These are phyloP conservation scores for Rhizoctonia solani DNA, from an alignment of 1,284 basidiomycete genomes.

Conservation along the genomic window DNA sequence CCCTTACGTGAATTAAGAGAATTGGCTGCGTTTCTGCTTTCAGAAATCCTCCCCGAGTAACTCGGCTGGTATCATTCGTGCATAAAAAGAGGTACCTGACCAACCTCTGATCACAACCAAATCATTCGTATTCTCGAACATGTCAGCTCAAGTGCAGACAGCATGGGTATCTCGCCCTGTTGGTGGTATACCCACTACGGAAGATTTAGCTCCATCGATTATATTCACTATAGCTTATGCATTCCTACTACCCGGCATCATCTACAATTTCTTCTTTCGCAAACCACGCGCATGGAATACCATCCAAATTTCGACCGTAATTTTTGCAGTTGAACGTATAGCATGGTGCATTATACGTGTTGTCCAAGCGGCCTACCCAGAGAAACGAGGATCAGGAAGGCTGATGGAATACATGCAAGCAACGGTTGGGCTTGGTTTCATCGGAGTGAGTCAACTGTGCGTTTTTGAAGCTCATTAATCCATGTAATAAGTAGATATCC, in stretches of 20 bases:
- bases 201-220: constrained; percentile 48
- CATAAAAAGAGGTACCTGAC: no score
- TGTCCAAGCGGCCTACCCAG: background rate
- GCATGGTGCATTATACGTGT: background rate
- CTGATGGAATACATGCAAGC: background rate
- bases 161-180: constrained; percentile 42
- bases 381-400: background rate
- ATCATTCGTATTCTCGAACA: no score
- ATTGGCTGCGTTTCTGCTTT: no score
- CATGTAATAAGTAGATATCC: background rate
- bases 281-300: background rate
- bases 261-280: constrained; percentile 43
- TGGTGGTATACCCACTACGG: constrained; percentile 44
- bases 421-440: no score
- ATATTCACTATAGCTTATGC: constrained; percentile 47
- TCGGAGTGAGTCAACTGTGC: background rate
- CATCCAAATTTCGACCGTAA: background rate
- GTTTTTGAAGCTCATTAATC: background rate
- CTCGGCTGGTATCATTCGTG: no score
- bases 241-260: constrained; percentile 44
- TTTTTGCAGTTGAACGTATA: background rate
- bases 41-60: no score
- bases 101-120: no score
- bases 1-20: no score
- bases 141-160: no score